A percentile compares a stretch with the other conserved stretches of the same genome.
phyloP scores from a whole-genome alignment of 148 eudicot species.

The Rhododendron williamsianum region DNA sequence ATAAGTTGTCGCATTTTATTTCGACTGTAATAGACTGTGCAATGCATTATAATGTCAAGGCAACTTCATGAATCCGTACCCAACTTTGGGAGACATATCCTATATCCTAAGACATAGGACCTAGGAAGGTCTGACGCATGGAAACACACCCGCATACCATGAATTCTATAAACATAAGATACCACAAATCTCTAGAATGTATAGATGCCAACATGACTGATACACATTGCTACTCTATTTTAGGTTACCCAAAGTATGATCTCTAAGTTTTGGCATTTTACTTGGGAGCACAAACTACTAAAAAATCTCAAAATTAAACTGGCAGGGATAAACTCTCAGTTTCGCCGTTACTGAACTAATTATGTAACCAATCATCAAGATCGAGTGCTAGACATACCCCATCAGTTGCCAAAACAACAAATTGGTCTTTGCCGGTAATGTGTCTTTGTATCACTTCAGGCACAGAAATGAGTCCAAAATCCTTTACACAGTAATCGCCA shows the following conservation, averaged over 20 bases:
- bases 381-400: slow-evolving; percentile 63
- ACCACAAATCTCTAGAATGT: not conserved
- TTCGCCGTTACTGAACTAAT: not conserved
- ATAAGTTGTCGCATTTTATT: not conserved
- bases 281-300: no score
- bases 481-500: slow-evolving; percentile 83
- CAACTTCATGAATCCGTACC: not conserved
- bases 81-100: not conserved
- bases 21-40: not conserved
- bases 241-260: not conserved
- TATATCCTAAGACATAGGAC: not conserved
- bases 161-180: not conserved
- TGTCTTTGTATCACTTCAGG: slow-evolving; percentile 80
- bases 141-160: not conserved
- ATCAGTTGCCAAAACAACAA: slow-evolving; percentile 78
- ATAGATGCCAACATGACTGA: not conserved
- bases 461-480: slow-evolving; percentile 79
- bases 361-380: not conserved
- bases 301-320: not conserved
- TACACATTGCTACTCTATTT: not conserved
- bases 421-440: slow-evolving; percentile 63
- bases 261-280: not conserved
- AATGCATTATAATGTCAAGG: not conserved
- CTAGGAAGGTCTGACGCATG: not conserved
- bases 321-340: not conserved